Percentiles rank a stretch among this genome's conserved stretches.
phyloP scores from a whole-genome alignment of 129 eudicot genomes.

The Logfia minima region DNA sequence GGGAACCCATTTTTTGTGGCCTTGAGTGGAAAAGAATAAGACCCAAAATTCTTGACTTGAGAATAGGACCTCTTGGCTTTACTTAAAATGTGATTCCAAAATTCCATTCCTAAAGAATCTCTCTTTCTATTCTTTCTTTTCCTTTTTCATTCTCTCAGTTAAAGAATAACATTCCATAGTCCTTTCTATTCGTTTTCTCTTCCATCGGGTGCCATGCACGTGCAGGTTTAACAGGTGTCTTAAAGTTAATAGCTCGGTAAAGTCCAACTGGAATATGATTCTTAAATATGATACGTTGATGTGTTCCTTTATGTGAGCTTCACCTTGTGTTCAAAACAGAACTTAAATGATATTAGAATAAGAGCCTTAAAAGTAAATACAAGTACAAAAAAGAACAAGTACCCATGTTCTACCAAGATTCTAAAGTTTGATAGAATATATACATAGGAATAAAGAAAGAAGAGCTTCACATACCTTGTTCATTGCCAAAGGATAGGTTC shows the following conservation, averaged over 20 bases:
- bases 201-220: conserved; percentile 35
- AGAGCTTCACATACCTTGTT: conserved; percentile 33
- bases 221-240: conserved; percentile 34
- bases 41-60: conserved; percentile 62
- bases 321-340: conserved; percentile 40
- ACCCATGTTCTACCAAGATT: conserved; percentile 41
- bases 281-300: conserved; percentile 38
- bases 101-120: conserved; percentile 60
- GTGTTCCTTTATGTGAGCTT: conserved; percentile 42
- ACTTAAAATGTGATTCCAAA: conserved; percentile 62
- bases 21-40: conserved; percentile 55
- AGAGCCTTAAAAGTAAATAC: conserved; percentile 38
- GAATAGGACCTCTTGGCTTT: conserved; percentile 54
- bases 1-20: conserved; percentile 86
- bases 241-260: conserved; percentile 28
- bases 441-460: conserved; percentile 23
- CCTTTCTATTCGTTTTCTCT: conserved; percentile 54
- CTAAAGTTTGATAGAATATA: conserved; percentile 40
- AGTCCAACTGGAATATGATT: conserved; percentile 41
- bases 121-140: conserved; percentile 31
- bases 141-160: conserved; percentile 27
- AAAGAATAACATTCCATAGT: conserved; percentile 64
- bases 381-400: conserved; percentile 39
- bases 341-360: conserved; percentile 25
- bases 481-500: conserved; percentile 22